A percentile compares a stretch with the other conserved stretches of the same genome.
Conservation (phyloP, 2,329 filamentous ascomycete genomes). For the Colletotrichum nymphaeae region DNA sequence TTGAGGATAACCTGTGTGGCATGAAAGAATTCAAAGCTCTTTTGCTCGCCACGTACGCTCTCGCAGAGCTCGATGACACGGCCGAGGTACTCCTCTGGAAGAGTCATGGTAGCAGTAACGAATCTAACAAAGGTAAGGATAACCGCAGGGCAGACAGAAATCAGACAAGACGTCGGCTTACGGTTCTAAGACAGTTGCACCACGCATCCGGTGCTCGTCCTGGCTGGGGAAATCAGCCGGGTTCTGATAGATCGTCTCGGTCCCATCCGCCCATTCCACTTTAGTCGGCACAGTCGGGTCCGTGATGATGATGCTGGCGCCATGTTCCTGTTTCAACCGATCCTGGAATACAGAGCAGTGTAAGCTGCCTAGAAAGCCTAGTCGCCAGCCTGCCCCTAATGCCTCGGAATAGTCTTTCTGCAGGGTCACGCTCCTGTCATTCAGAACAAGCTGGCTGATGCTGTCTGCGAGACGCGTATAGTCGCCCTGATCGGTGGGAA, state of each 20-base stretch:
- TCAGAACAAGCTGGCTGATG: slow-evolving; percentile 92
- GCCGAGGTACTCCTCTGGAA: slow-evolving; percentile 94
- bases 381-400: slow-evolving; percentile 90
- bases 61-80: slow-evolving; percentile 97
- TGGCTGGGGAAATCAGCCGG: slow-evolving; percentile 87
- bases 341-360: slow-evolving; percentile 99
- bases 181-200: slow-evolving; percentile 62
- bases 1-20: slow-evolving; percentile 93
- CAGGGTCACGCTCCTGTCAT: slow-evolving; percentile 93
- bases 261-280: slow-evolving; percentile 82
- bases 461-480: slow-evolving; percentile 91
- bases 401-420: slow-evolving; percentile 96
- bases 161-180: slow-evolving; percentile 44
- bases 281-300: slow-evolving; percentile 95
- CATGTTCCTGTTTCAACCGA: slow-evolving; percentile 92
- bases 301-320: slow-evolving; percentile 94
- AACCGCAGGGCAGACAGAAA: background rate
- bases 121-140: slow-evolving; percentile 53
- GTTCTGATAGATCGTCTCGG: slow-evolving; percentile 82
- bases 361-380: slow-evolving; percentile 95
- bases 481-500: slow-evolving; percentile 90
- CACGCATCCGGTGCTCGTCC: slow-evolving; percentile 59
- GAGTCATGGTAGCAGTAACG: slow-evolving; percentile 85
- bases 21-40: slow-evolving; percentile 91
- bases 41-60: slow-evolving; percentile 86